Base-by-base conservation (phyloP, 768 basidiomycete species). In the Suillus cothurnatus region DNA sequence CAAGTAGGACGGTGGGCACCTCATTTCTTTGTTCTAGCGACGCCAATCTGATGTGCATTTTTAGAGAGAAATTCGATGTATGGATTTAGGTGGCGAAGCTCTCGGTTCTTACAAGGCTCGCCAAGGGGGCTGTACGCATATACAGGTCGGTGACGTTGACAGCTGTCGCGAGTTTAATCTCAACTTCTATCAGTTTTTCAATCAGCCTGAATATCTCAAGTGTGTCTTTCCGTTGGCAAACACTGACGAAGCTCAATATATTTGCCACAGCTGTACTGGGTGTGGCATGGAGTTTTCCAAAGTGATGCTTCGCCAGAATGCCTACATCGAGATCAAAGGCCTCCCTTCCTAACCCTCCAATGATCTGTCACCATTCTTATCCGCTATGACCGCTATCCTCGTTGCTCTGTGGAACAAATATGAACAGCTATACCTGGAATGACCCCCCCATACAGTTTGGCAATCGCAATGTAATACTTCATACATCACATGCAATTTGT, bases 31-130 rank as follows among this genome's bases (percentile, higher is more conserved):
- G 47, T 50, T 60, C 7, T 28, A 45, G 50, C 52, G 32, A 32
- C 45, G 34, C 36, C 38, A 39, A 47, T 55, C 64, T 71, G 62
- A 72, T 62, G 43, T 65, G 55, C 49, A 53, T 59, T 26, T 61
- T 15, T 68, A 80, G 79, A 75, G 79, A 68, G 80, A 81, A 69
- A 81, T 81, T 55, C 73, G 81, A 61, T 81, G 80, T 62, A 81
- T 81, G 81, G 80, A 81, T 70, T 69, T 81, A 45, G 80, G 78
- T 17, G 72, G 62, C n/a, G 79, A 80, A 56, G 79, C 79, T 14
- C 71, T 80, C 1, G 79, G 79, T 62, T 70, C 79, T 53, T 81
- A 80, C 74, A 81, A 80, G 64, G 77, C 77, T 62, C 74, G 67
- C 55, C 80, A 78, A 62, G 78, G 70, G 4, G 80, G 80, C 14